A percentile compares a stretch with the other conserved stretches of the same genome.
Evolutionary conservation across 2,329 filamentous ascomycete species (phyloP).

Genomic region (Pseudogymnoascus sp.): DNA sequence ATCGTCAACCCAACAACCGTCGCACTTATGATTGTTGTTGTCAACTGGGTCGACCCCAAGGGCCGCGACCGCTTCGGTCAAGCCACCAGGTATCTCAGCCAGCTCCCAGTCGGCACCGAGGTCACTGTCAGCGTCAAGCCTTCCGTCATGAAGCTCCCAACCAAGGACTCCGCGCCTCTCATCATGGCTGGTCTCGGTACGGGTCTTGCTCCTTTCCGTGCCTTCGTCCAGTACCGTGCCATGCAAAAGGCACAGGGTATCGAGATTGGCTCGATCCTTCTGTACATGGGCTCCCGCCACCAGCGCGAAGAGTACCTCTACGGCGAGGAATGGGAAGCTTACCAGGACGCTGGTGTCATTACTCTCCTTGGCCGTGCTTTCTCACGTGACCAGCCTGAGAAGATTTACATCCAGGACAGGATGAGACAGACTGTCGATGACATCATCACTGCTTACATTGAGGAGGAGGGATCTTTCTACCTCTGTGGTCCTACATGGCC

Average conservation of each 20-base stretch:
- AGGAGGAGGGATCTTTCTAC: conserved; percentile 88
- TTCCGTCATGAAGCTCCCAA: conserved; percentile 97
- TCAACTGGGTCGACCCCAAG: conserved; percentile 84
- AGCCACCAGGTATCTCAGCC: conserved; percentile 81
- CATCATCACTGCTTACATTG: conserved; percentile 78
- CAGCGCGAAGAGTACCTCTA: conserved; percentile 98
- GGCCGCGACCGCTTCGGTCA: conserved; percentile 88
- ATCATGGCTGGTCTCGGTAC: conserved; percentile 99
- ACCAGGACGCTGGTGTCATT: conserved; percentile 89
- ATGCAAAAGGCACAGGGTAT: conserved; percentile 97
- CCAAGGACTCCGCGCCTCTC: conserved; percentile 77
- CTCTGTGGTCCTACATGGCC: conserved; percentile 98
- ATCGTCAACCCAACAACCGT: conserved; percentile 87
- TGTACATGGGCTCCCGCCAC: conserved; percentile 96
- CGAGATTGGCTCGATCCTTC: conserved; percentile 81
- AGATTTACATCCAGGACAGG: conserved; percentile 98
- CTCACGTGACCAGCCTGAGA: conserved; percentile 91
- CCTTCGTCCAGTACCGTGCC: conserved; percentile 95
- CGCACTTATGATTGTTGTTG: conserved; percentile 91
- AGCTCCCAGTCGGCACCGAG: conserved; percentile 62
- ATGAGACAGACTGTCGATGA: conserved; percentile 83
- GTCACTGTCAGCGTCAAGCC: conserved; percentile 95
- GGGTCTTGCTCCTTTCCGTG: conserved; percentile 96
- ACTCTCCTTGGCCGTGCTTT: conserved; percentile 90
- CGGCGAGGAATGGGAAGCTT: conserved; percentile 98